Base-by-base conservation (phyloP, 805 yeast species). In the Babjeviella inositovora region DNA sequence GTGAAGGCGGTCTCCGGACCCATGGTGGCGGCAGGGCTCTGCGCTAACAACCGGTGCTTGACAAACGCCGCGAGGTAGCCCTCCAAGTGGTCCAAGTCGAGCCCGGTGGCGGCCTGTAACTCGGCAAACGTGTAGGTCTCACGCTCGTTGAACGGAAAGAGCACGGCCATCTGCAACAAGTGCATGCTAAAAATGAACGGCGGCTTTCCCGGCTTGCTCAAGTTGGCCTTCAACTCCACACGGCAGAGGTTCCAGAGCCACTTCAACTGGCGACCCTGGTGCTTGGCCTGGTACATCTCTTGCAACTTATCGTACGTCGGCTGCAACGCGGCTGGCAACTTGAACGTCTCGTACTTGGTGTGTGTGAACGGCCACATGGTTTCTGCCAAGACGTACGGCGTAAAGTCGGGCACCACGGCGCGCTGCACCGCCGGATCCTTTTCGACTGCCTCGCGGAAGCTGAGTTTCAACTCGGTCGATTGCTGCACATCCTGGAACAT, bases 241-340 rank as follows among this genome's bases (percentile, higher is more conserved):
- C 87, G 76, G 22, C 93, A 81, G 42, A 81, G 70, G 37, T 82
- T 76, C 96, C 96, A 90, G 29, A 87, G 63, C 99, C 99, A 90
- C 41, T 80, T 77, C 37, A 90, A 63, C 32, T 81, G 71, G 47
- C 97, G 66, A 8, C 96, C 96, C 31, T 58, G 67, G 47, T 87
- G 96, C 38, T 76, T 74, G 17, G 59, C 53, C 20, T 66, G 58
- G 46, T 87, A 92, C 29, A 77, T 59, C 19, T 63, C 59, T 27
- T 70, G 70, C 26, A 87, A 70, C 25, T 66, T 65, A 25, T 72
- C 68, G 36, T 74, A 67, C 1, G 92, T 66, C 19, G 59, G 57
- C 27, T 56, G 43, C 28, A 92, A 57, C 32, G 70, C 77, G 5
- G 57, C 45, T 2, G 98, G 96, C 22, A 92, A 51, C 20, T 51